Percentiles rank a stretch among this genome's conserved stretches.
These are phyloP conservation scores for Hypoxylon intermedium DNA, from an alignment of 495 filamentous ascomycete genomes.

Conservation along the genomic window DNA sequence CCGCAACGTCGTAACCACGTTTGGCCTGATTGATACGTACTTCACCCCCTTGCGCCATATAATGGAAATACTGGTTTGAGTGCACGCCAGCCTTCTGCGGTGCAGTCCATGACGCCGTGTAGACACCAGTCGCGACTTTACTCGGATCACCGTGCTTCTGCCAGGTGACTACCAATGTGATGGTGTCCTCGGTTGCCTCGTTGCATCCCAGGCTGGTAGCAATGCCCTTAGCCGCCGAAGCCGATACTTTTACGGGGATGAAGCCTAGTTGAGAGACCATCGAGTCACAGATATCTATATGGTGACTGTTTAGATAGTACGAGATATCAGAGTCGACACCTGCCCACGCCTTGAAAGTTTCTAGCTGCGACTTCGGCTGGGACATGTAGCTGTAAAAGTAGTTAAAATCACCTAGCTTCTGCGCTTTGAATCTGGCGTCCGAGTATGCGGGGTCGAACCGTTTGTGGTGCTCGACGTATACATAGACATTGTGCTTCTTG, in stretches of 20 bases:
- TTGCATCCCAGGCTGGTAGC: slow-evolving; percentile 79
- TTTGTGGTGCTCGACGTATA: slow-evolving; percentile 97
- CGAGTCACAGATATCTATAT: slow-evolving; percentile 86
- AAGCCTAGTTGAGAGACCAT: slow-evolving; percentile 79
- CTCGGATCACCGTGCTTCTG: slow-evolving; percentile 68
- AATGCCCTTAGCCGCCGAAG: slow-evolving; percentile 72
- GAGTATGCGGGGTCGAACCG: slow-evolving; percentile 92
- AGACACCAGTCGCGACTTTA: slow-evolving; percentile 85
- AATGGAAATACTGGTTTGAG: slow-evolving; percentile 95
- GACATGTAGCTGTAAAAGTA: slow-evolving; percentile 98
- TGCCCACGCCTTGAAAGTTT: slow-evolving; percentile 97
- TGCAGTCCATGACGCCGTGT: slow-evolving; percentile 94
- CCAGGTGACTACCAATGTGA: slow-evolving; percentile 89
- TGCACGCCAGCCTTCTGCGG: slow-evolving; percentile 91
- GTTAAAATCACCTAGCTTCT: slow-evolving; percentile 86
- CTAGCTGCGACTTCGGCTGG: slow-evolving; percentile 89
- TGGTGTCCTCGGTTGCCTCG: slow-evolving; percentile 86
- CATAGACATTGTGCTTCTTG: slow-evolving; percentile 79
- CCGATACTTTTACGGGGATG: slow-evolving; percentile 78
- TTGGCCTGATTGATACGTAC: slow-evolving; percentile 92
- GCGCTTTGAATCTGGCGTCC: slow-evolving; percentile 79
- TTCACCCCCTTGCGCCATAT: slow-evolving; percentile 83
- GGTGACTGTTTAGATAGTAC: slow-evolving; percentile 94
- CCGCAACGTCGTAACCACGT: slow-evolving; percentile 91
- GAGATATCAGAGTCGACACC: slow-evolving; percentile 89